Evolutionary conservation across 2,329 filamentous ascomycete genomes (phyloP).

Genomic region (Calcarisporium arbuscula): DNA sequence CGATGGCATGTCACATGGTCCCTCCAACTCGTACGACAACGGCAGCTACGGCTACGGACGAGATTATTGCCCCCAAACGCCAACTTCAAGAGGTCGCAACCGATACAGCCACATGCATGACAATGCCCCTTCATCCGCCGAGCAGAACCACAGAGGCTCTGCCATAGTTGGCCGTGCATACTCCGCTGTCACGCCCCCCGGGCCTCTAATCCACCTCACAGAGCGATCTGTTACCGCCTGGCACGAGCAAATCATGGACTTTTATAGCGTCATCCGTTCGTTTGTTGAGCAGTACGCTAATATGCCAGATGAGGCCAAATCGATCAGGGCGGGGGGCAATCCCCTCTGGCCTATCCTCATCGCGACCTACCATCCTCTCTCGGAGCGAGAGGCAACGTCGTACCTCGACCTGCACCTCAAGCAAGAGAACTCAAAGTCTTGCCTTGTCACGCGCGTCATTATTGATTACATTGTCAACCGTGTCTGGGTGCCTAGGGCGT

Average conservation of each 20-base stretch:
- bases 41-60: conserved; percentile 14
- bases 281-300: conserved; percentile 30
- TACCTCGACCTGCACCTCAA: conserved; percentile 35
- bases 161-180: conserved; percentile 15
- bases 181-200: no score
- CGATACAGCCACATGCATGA: conserved; percentile 24
- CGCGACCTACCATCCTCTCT: conserved; percentile 30
- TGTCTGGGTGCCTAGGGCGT: conserved; percentile 32
- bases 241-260: conserved; percentile 29
- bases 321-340: conserved; percentile 21
- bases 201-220: conserved; percentile 28
- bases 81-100: conserved; percentile 16
- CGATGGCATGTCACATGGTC: no score
- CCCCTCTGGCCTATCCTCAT: conserved; percentile 30
- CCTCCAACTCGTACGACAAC: no score
- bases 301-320: conserved; percentile 21
- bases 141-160: not conserved
- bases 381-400: conserved; percentile 29
- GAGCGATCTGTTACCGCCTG: conserved; percentile 26
- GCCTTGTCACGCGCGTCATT: conserved; percentile 35
- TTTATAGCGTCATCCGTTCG: conserved; percentile 27
- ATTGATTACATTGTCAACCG: conserved; percentile 36
- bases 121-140: conserved; percentile 9
- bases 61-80: conserved; percentile 21
- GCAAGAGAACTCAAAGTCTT: conserved; percentile 32